A percentile compares a stretch with the other conserved stretches of the same genome.
These are phyloP conservation scores for Skeletonema tropicum DNA, from an alignment of 108 stramenopile genomes.

Conservation along the genomic window DNA sequence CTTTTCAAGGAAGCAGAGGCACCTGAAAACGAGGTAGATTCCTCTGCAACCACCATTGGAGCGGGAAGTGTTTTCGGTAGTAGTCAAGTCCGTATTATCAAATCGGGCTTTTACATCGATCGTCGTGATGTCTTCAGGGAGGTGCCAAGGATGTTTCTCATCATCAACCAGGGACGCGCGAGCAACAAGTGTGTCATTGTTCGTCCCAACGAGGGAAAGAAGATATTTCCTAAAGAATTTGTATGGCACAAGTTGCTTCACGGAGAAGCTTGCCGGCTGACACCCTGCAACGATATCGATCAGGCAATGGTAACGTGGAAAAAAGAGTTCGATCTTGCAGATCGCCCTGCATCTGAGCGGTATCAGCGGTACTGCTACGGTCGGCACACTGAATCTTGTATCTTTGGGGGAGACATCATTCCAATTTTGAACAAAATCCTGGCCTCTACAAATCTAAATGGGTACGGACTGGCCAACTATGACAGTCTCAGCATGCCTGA, in stretches of 20 bases:
- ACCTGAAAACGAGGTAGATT: background rate
- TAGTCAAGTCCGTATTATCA: background rate
- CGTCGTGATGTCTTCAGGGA: constrained; percentile 19
- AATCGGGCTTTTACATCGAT: constrained; percentile 34
- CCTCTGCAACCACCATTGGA: background rate
- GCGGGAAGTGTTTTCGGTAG: background rate
- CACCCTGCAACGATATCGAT: constrained; percentile 1
- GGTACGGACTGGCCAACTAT: background rate
- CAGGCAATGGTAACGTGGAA: constrained; percentile 23
- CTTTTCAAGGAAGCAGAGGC: constrained; percentile 29
- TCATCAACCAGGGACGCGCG: constrained; percentile 25
- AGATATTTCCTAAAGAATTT: background rate
- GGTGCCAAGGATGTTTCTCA: constrained; percentile 22
- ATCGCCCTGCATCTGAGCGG: constrained; percentile 3
- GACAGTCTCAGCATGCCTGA: background rate
- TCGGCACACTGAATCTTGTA: constrained; percentile 1
- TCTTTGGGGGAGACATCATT: constrained; percentile 33
- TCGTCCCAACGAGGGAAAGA: constrained; percentile 22
- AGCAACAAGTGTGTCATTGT: constrained; percentile 20
- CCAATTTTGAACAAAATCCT: constrained; percentile 50
- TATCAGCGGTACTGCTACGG: constrained; percentile 35
- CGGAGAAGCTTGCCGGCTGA: background rate
- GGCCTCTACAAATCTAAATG: background rate
- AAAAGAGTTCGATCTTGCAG: constrained; percentile 31
- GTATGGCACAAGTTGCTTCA: constrained; percentile 7